Evolutionary conservation across 2,329 filamentous ascomycete species (phyloP), one percentile per base, ranked within the genome.

Genomic region (Exophiala oligosperma): DNA sequence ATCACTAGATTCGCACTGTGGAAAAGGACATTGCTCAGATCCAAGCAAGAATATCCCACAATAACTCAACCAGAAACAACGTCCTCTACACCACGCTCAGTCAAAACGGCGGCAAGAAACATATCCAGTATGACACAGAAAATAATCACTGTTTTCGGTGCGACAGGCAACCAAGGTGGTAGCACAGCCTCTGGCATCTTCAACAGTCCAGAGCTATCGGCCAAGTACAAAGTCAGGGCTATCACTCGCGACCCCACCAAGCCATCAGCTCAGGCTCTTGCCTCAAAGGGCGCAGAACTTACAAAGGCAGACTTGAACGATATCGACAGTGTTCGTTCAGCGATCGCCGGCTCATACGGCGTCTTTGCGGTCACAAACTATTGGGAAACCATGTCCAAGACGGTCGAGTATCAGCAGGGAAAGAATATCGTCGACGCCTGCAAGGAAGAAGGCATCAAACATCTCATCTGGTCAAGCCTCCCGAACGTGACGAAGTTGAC

Each of bases 151-250:
- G 72, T 83, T 24, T 80, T 82, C 51, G 80, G 81, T 7, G 80
- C 79, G 23, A 83, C 81, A 0, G 80, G 81, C 58, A 74, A 79
- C 37, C 81, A 83, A 67, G 81, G 81, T 17, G 71, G 77, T 9
- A 79, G 78, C 7, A 72, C 82, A 7, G 71, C 82, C 54, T 68
- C 75, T 49, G 68, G 72, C 26, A 71, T 84, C 9, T 72, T 82
- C 8, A 71, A 72, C 37, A 75, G 82, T 62, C 64, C 75, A 1
- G 65, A 68, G 2, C 73, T 83, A 17, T 78, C 77, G 1, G 65
- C 74, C 43, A 65, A 76, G 54, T 84, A 76, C 71, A 76, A 71
- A 48, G 72, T 84, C 56, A 77, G 81, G 7, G 80, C 74, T 38
- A 74, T 84, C 49, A 81, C 78, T 11, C 78, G 81, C n/a, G 75